Evolutionary conservation across 176 grass and related monocot genomes (phyloP), one percentile per base, ranked within the genome.

Genomic region (Leersia perrieri): DNA sequence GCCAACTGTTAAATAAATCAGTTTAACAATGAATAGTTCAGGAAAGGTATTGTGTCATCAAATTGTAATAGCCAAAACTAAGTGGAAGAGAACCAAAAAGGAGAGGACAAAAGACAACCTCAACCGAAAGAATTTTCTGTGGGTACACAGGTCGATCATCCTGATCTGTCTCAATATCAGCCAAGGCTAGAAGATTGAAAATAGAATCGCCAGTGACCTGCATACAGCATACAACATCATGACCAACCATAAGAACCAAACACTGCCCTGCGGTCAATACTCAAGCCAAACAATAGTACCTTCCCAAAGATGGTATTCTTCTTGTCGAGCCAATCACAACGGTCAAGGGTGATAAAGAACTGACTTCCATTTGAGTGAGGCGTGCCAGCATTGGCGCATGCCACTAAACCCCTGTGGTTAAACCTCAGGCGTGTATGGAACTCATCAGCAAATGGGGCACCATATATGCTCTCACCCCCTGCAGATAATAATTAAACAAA

Each of bases 151-250:
- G 96, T 30, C 90, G 86, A 82, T 98, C 96, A 88, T 98, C 90
- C 76, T 95, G 91, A 89, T 93, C 96, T 14, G 90, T 87, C 80
- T 98, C 96, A n/a, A 88, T 77, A 58, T 98, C 92, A 74, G 84
- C 92, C 84, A 98, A 90, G 41, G 88, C 74, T 33, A 98, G 63
- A 70, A 98, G 90, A 44, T 98, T 98, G 79, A 81, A 98, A 82
- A 98, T 82, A 64, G 96, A 98, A 87, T 98, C 96, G 26, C 96
- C 96, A 13, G 96, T 98, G 45, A 98, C 94, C 94, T 94, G 83
- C 68, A 84, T 26, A 35, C 51, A 68, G 60, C n/a, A 27, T 51
- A 57, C 22, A 57, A 57, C 22, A 57, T 57, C 9, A 22, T 38
- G n/a, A 38, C 29, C 25, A 92, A 67, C 7, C 9, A 18, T 82